Base-by-base conservation (phyloP, 2,329 filamentous ascomycete species). In the Gliomastix tumulicola region DNA sequence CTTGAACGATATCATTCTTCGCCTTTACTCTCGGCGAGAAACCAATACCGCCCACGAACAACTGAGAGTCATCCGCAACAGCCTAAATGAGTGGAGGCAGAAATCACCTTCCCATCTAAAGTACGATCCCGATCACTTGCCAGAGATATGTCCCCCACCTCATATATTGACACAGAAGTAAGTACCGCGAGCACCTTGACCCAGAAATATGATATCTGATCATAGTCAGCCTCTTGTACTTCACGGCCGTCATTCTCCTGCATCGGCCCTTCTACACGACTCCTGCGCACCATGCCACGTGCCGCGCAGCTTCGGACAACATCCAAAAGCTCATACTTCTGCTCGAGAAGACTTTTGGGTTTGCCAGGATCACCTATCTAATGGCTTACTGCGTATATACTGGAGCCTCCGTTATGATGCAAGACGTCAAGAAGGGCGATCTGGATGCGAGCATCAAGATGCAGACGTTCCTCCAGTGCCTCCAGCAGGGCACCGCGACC, bases 341-440 rank as follows among this genome's bases (percentile, higher is more conserved):
- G 0, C 39, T 56, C 7, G 54, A 59, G 31, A 43, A 36, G 20
- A 51, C 51, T 4, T 53, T 52, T 33, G 51, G 54, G 4, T 44
- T 57, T 11, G 36, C 36, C 10, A 46, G 49, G 10, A 43, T 57
- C 11, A 54, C 51, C 4, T 59, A 57, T 31, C 35, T 57, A 7
- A 55, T 56, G 46, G 54, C 47, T 5, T 59, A 59, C 36, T 56
- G 53, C 38, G 48, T 52, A 23, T 57, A 37, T 18, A 37, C 35
- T 21, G 35, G 25, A n/a, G 35, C 53, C n/a, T 51, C 53, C 2
- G 51, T 49, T 2, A 45, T 48, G 15, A 42, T 54, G 9, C 46
- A 53, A 23, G 52, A 56, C 35, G 48, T 47, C 21, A 52, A 54
- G 30, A 41, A 40, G 8, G 47, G 42, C 12, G 20, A 37, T 12